These are phyloP conservation scores for Neoboletus brunneissimus DNA, from an alignment of 768 basidiomycete species.

Conservation along the genomic window DNA sequence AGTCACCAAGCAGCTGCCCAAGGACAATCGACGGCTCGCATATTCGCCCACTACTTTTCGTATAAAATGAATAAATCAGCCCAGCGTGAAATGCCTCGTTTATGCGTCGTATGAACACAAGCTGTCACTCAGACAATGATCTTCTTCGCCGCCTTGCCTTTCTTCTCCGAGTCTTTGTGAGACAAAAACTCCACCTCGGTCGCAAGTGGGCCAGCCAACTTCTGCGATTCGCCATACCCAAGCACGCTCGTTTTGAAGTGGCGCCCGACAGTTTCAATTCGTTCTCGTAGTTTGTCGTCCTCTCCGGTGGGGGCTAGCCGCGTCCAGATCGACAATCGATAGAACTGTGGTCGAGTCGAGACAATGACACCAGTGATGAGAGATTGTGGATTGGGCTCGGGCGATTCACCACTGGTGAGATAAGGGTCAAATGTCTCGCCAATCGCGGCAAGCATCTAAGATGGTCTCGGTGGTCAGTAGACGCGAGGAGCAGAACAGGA, in stretches of 20 bases:
- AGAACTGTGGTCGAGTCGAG: constrained; percentile 91
- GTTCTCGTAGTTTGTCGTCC: constrained; percentile 64
- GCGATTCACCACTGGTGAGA: constrained; percentile 46
- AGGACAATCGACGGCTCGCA: constrained; percentile 18
- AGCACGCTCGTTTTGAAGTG: constrained; percentile 93
- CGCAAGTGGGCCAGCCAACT: constrained; percentile 80
- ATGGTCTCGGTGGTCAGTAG: constrained; percentile 1
- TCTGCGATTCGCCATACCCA: constrained; percentile 71
- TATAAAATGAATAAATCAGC: constrained; percentile 35
- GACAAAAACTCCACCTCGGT: constrained; percentile 94
- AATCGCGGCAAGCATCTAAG: constrained; percentile 97
- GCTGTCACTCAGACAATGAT: constrained; percentile 53
- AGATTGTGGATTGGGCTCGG: constrained; percentile 48
- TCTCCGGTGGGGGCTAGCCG: constrained; percentile 64
- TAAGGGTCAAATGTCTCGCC: constrained; percentile 98
- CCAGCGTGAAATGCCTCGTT: constrained; percentile 15
- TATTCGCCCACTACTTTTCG: constrained; percentile 23
- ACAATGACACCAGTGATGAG: constrained; percentile 94
- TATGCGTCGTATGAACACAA: constrained; percentile 16
- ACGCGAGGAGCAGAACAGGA: neutral
- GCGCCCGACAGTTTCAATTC: constrained; percentile 79
- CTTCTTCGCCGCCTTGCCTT: constrained; percentile 81
- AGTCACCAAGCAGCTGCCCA: constrained; percentile 22
- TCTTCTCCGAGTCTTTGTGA: constrained; percentile 95
- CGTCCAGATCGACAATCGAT: constrained; percentile 98